Percentiles rank a stretch among this genome's conserved stretches.
Conservation (phyloP, 768 basidiomycete species). For the Trametes cingulata region DNA sequence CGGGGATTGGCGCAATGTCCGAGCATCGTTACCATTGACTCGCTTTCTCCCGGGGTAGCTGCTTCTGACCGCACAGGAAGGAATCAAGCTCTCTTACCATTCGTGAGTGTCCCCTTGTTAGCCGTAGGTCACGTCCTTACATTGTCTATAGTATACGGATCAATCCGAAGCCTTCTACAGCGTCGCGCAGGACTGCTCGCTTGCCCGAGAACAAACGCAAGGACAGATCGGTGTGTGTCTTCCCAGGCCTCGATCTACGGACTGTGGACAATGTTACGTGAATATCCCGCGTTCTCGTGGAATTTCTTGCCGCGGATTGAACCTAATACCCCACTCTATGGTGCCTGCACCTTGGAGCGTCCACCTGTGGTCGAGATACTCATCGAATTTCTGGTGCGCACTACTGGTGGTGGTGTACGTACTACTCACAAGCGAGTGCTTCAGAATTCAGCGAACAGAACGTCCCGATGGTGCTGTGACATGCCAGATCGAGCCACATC, state of each 20-base stretch:
- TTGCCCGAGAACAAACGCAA: slow-evolving; percentile 2
- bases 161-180: background rate
- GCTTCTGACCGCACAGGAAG: background rate
- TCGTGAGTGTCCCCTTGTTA: slow-evolving; percentile 5
- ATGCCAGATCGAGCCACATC: background rate
- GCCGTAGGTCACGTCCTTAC: background rate
- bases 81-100: background rate
- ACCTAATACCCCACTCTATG: background rate
- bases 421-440: background rate
- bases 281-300: background rate
- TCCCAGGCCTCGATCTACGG: slow-evolving; percentile 2
- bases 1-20: slow-evolving; percentile 16
- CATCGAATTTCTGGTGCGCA: background rate
- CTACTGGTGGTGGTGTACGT: no score
- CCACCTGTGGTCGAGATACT: no score
- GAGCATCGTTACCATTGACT: slow-evolving; percentile 4
- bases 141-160: slow-evolving; percentile 14
- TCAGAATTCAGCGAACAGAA: background rate
- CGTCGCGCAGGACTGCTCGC: background rate
- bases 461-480: no score
- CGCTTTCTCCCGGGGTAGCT: background rate
- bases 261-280: slow-evolving; percentile 3
- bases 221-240: background rate
- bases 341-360: background rate
- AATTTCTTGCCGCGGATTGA: background rate